Evolutionary conservation across 2,329 filamentous ascomycete genomes (phyloP), one percentile per base, ranked within the genome.

Genomic region (Phaeosphaeriaceae sp.): DNA sequence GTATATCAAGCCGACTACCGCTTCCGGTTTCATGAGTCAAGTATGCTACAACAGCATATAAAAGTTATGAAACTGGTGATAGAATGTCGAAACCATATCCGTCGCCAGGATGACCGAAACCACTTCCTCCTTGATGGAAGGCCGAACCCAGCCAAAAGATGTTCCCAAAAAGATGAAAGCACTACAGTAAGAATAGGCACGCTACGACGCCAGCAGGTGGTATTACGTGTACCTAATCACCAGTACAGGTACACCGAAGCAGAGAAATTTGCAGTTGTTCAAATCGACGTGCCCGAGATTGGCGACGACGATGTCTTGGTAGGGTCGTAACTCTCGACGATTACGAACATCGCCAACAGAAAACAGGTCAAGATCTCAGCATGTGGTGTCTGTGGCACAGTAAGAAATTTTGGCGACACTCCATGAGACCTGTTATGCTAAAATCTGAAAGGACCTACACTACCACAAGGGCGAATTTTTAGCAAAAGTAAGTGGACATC

Each of bases 381-480:
- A 6, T 70, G 68, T 22, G 68, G 68, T 24, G 65, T 70, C 19
- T 70, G 68, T 46, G 65, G 68, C 15, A 70, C 68, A 27, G 65
- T 66, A 57, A 21, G 11, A 6, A 19, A 21, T 5, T 20, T 2
- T 3, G 9, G 19, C 20, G 15, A 19, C 17, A n/a, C n/a, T n/a
- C n/a, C n/a, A n/a, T n/a, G n/a, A n/a, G n/a, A n/a, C n/a, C n/a
- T n/a, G n/a, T 20, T 2, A 17, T 19, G 46, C 62, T 61, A 17
- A 61, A 9, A n/a, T n/a, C 19, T 19, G 1, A 10, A n/a, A 67
- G 65, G 68, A 70, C 25, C 49, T 70, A 15, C 68, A 70, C 27
- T 69, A 69, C 17, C 68, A 70, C 48, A 70, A 69, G 45, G 68
- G 68, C 7, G 68, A 70, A 47, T 70, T 70, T 24, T 46, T 70